These are phyloP conservation scores for Pyracantha coccinea DNA, from an alignment of 331 rosid genomes.

Conservation along the genomic window DNA sequence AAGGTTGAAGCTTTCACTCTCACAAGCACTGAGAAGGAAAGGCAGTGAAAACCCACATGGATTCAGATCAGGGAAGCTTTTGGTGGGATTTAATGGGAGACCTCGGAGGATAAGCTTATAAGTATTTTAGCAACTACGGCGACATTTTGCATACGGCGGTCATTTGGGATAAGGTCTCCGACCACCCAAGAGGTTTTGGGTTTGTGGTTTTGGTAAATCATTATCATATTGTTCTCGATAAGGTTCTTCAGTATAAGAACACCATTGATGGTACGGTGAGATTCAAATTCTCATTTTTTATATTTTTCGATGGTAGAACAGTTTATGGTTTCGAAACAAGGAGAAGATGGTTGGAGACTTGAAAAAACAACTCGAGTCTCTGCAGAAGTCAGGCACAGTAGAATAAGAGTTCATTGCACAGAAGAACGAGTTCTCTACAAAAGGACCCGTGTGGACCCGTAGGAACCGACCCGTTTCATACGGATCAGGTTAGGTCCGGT, in stretches of 20 bases:
- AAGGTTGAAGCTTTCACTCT: not conserved
- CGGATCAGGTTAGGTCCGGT: too few relatives aligned
- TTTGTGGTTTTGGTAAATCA: conserved; percentile 90
- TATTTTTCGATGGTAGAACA: not conserved
- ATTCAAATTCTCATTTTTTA: not conserved
- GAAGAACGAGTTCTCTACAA: too few relatives aligned
- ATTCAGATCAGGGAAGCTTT: conserved; percentile 97
- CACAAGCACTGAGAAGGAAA: not conserved
- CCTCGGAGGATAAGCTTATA: conserved; percentile 75
- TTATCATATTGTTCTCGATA: conserved; percentile 76
- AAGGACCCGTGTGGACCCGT: too few relatives aligned
- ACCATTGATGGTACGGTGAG: conserved; percentile 81
- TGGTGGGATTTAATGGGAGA: conserved; percentile 95
- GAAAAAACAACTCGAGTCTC: too few relatives aligned
- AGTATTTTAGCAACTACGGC: conserved; percentile 66
- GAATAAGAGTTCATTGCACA: too few relatives aligned
- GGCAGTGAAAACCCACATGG: conserved; percentile 34
- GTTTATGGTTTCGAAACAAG: too few relatives aligned
- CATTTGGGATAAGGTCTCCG: conserved; percentile 76
- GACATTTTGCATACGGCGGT: conserved; percentile 67
- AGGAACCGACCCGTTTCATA: too few relatives aligned
- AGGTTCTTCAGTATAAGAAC: conserved; percentile 81
- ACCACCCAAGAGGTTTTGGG: conserved; percentile 76
- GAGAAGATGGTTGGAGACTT: too few relatives aligned
- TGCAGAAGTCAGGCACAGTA: too few relatives aligned